Evolutionary conservation across 805 yeast species (phyloP).

Genomic region (Candida multigemmis): DNA sequence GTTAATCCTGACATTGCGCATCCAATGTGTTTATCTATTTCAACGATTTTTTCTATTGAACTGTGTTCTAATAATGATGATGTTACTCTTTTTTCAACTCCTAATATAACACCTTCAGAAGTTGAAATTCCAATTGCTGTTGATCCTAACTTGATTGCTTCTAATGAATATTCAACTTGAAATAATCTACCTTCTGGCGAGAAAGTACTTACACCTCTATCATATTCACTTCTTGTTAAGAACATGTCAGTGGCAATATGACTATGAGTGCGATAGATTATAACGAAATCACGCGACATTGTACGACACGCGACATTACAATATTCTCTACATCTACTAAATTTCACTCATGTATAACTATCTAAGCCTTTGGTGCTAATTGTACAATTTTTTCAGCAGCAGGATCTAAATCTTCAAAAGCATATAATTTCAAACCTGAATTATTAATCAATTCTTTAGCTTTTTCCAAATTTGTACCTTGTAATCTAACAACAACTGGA

Average conservation of each 20-base stretch:
- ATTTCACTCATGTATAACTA: no score
- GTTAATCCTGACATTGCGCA: slow-evolving; percentile 99
- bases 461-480: slow-evolving; percentile 90
- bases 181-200: slow-evolving; percentile 98
- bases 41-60: slow-evolving; percentile 92
- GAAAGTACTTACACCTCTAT: slow-evolving; percentile 96
- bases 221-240: slow-evolving; percentile 98
- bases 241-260: slow-evolving; percentile 69
- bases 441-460: slow-evolving; percentile 81
- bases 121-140: slow-evolving; percentile 97
- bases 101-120: slow-evolving; percentile 89
- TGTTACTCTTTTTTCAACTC: slow-evolving; percentile 95
- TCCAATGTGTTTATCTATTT: slow-evolving; percentile 88
- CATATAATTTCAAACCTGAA: slow-evolving; percentile 88
- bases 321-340: no score
- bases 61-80: slow-evolving; percentile 85
- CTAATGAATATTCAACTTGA: slow-evolving; percentile 96
- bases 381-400: slow-evolving; percentile 95
- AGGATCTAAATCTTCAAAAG: slow-evolving; percentile 87
- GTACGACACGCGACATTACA: no score
- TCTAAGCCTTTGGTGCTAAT: slow-evolving; percentile 43
- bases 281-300: no score
- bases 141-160: slow-evolving; percentile 94
- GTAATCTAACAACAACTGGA: slow-evolving; percentile 96
- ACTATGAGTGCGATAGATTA: no score